Base-by-base conservation (phyloP, 352 stramenopile species). In the Phytophthora idaei region DNA sequence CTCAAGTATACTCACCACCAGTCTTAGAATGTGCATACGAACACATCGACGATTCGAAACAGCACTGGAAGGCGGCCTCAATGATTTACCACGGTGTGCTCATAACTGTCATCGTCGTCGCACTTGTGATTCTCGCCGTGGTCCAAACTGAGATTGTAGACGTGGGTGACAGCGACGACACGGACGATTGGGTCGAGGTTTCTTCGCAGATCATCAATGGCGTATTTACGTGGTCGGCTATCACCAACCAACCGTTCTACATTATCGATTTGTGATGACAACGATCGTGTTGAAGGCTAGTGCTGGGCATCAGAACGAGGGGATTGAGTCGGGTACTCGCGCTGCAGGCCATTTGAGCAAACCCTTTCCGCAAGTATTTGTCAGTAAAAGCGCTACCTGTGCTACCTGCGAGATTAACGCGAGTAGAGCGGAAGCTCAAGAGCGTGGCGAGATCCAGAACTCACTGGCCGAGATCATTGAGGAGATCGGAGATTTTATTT, bases 201-300 rank as follows among this genome's bases (percentile, higher is more conserved):
- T 61, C 41, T 50, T 52, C 42, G 31, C 54, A 61, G 27, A 45
- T 52, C n/a, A 61, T 61, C n/a, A 61, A 61, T 6, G 54, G 41
- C 1, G 54, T 52, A 5, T 60, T 61, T 42, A 27, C 41, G 5
- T 51, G 42, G 54, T 21, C 53, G 28, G 28, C 54, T 0, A 25
- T 61, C 29, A 36, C 54, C 6, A 51, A 45, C 17, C 54, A 61
- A 11, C 41, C 54, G 12, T 31, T 51, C 10, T 61, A 61, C 41
- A 34, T 52, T 37, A 41, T 21, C 41, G 54, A 41, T 7, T 61
- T 52, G 17, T 34, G 28, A 44, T 61, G 54, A 34, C 44, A 42
- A 32, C 54, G n/a, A 5, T 28, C 8, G 53, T 45, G 41, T n/a
- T 61, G 29, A 61, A 61, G 12, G 28, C 54, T 7, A 44, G 15